Conservation (phyloP, 2,329 filamentous ascomycete genomes). For the Fusarium sororula region DNA sequence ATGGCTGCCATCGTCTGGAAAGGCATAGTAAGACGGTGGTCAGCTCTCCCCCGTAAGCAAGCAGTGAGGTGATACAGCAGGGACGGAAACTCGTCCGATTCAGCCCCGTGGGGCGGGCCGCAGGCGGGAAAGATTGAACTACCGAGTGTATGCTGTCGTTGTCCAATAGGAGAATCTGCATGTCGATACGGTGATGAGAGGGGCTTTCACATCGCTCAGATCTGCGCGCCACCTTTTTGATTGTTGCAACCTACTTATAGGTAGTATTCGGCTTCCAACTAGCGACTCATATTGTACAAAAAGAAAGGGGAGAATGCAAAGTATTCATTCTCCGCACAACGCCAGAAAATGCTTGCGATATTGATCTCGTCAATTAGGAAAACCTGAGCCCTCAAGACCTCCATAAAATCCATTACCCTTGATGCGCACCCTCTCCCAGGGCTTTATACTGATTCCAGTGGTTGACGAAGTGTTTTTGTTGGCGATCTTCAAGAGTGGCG, state of each 20-base stretch:
- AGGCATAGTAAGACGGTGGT: conserved; percentile 8
- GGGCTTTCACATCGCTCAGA: conserved; percentile 25
- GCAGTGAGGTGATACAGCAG: conserved; percentile 10
- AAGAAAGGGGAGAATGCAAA: conserved; percentile 32
- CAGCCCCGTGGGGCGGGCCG: conserved; percentile 16
- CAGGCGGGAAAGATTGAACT: conserved; percentile 21
- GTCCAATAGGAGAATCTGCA: conserved; percentile 14
- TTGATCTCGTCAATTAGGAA: background rate
- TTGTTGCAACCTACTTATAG: conserved; percentile 20
- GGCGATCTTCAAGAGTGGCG: conserved; percentile 41
- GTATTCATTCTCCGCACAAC: conserved; percentile 37
- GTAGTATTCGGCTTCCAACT: conserved; percentile 27
- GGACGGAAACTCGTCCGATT: conserved; percentile 17
- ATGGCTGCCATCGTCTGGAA: background rate
- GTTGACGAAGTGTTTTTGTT: conserved; percentile 47
- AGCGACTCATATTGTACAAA: conserved; percentile 32
- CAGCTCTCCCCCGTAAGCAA: conserved; percentile 10
- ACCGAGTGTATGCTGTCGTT: conserved; percentile 4
- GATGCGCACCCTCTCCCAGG: conserved; percentile 16
- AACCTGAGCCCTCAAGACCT: background rate
- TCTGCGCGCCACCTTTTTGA: conserved; percentile 25
- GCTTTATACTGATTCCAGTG: conserved; percentile 50
- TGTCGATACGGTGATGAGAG: conserved; percentile 13
- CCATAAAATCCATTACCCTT: background rate
- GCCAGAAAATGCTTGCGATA: conserved; percentile 37